These are phyloP conservation scores for Mytilinidion resinicola DNA, from an alignment of 495 filamentous ascomycete genomes.

Conservation along the genomic window DNA sequence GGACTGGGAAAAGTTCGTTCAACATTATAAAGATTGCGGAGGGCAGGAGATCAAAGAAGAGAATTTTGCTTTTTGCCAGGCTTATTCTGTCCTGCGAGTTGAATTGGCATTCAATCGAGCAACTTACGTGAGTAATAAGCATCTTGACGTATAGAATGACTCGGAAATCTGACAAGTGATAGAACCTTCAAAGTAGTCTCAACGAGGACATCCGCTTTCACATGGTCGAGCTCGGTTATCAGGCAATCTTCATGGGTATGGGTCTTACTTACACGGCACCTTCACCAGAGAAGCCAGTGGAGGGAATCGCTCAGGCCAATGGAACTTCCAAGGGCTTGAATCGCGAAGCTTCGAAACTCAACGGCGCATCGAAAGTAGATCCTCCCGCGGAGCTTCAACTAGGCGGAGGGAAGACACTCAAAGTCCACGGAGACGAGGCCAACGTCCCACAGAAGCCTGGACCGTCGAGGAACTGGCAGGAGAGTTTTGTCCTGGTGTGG, in stretches of 20 bases:
- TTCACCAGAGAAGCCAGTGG: background rate
- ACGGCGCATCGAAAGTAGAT: background rate
- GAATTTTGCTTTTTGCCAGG: background rate
- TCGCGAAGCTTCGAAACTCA: background rate
- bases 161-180: too few species aligned
- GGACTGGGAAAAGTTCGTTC: background rate
- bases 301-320: background rate
- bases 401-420: background rate
- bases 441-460: background rate
- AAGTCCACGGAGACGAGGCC: background rate
- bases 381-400: background rate
- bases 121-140: background rate
- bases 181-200: background rate
- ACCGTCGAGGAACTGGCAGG: background rate
- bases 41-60: background rate
- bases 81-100: conserved; percentile 1
- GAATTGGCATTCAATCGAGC: background rate
- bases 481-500: background rate
- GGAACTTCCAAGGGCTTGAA: background rate
- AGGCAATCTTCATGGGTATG: conserved; percentile 1
- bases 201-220: conserved; percentile 1
- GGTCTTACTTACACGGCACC: background rate
- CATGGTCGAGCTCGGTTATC: conserved; percentile 2
- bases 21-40: background rate
- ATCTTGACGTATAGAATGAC: too few species aligned